Percentiles rank a stretch among this genome's conserved stretches.
Evolutionary conservation across 2,329 filamentous ascomycete species (phyloP).

Genomic region (Alternaria rosae): DNA sequence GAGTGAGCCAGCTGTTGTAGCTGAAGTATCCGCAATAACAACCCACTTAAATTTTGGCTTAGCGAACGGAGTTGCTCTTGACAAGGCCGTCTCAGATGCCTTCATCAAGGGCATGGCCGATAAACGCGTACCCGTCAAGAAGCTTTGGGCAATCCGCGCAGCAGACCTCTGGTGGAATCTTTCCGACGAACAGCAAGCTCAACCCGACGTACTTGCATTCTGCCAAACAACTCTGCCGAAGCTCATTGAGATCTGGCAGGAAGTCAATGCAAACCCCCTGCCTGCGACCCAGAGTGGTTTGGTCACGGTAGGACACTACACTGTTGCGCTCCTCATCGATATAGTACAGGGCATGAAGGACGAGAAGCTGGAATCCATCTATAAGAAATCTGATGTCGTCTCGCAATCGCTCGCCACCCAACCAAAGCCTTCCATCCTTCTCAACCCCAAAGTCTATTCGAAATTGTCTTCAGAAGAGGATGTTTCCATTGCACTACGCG

Average conservation of each 20-base stretch:
- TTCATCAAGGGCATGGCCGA: slow-evolving; percentile 84
- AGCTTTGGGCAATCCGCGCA: slow-evolving; percentile 78
- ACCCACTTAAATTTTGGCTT: slow-evolving; percentile 71
- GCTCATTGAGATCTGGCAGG: slow-evolving; percentile 75
- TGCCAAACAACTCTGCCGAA: slow-evolving; percentile 61
- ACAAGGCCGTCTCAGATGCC: slow-evolving; percentile 72
- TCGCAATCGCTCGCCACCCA: slow-evolving; percentile 72
- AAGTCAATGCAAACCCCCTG: slow-evolving; percentile 79
- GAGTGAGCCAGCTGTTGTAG: slow-evolving; percentile 80
- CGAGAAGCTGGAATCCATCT: slow-evolving; percentile 63
- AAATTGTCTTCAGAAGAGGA: slow-evolving; percentile 80
- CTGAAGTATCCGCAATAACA: slow-evolving; percentile 76
- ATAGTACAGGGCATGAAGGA: slow-evolving; percentile 63
- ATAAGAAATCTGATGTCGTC: slow-evolving; percentile 69
- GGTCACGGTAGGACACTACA: slow-evolving; percentile 79
- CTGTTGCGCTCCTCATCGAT: slow-evolving; percentile 67
- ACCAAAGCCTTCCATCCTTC: slow-evolving; percentile 86
- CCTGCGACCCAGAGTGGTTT: slow-evolving; percentile 82
- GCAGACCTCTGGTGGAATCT: slow-evolving; percentile 74
- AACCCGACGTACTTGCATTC: slow-evolving; percentile 57
- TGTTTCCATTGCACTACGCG: slow-evolving; percentile 75
- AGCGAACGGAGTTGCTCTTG: slow-evolving; percentile 65
- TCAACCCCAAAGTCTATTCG: slow-evolving; percentile 84
- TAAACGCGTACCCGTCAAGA: slow-evolving; percentile 80
- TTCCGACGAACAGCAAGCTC: slow-evolving; percentile 56